phyloP scores from a whole-genome alignment of 2,329 filamentous ascomycete species.

The Dactylellina drechsleri region DNA sequence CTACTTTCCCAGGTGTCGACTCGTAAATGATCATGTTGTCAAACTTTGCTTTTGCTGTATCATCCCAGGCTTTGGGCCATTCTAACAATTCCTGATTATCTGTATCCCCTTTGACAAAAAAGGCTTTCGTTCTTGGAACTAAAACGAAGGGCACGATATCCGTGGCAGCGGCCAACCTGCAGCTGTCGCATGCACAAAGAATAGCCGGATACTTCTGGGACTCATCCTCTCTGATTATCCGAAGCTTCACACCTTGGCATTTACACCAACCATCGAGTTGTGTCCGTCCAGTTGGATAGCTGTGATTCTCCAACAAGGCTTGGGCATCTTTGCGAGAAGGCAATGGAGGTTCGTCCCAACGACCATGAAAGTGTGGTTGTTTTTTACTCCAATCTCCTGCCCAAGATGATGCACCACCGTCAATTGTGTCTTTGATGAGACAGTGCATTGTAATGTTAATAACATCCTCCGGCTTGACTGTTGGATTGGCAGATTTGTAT shows the following conservation, averaged over 20 bases:
- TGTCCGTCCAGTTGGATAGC: slow-evolving; percentile 28
- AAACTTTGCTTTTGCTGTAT: slow-evolving; percentile 22
- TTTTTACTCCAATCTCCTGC: slow-evolving; percentile 35
- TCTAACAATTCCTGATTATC: slow-evolving; percentile 13
- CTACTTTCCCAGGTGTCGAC: slow-evolving; percentile 12
- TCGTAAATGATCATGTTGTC: slow-evolving; percentile 34
- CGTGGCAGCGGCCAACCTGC: slow-evolving; percentile 23
- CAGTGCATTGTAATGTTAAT: slow-evolving; percentile 30
- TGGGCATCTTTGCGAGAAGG: slow-evolving; percentile 10
- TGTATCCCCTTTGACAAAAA: slow-evolving; percentile 15
- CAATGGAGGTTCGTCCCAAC: slow-evolving; percentile 37
- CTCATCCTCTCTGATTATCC: slow-evolving; percentile 26
- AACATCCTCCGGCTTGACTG: slow-evolving; percentile 29
- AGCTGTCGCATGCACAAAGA: slow-evolving; percentile 38
- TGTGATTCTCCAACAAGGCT: slow-evolving; percentile 16
- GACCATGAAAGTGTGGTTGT: slow-evolving; percentile 34
- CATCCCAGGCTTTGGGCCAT: slow-evolving; percentile 37
- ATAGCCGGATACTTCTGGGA: slow-evolving; percentile 17
- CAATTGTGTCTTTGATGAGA: slow-evolving; percentile 40
- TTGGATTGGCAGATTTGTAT: slow-evolving; percentile 22
- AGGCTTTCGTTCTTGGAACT: slow-evolving; percentile 15
- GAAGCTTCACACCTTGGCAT: slow-evolving; percentile 26
- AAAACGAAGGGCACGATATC: slow-evolving; percentile 30
- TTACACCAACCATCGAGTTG: slow-evolving; percentile 41
- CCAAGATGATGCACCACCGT: slow-evolving; percentile 42